Evolutionary conservation across 805 yeast genomes (phyloP), one percentile per base, ranked within the genome.

Genomic region (Cyberlindnera mrakii): DNA sequence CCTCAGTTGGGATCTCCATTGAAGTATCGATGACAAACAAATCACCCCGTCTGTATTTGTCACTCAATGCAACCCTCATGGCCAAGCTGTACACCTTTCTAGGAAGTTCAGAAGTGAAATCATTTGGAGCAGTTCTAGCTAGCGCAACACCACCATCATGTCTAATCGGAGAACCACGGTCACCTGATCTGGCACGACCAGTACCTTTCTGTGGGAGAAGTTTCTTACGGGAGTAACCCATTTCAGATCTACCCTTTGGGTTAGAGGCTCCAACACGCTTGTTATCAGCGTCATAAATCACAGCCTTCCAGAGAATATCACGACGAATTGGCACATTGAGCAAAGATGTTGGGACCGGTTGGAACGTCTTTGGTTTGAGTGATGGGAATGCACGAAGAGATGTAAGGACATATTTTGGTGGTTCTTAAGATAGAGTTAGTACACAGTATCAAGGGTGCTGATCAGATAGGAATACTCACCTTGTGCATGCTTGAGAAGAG

Each of bases 121-220:
- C 96, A 57, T 85, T 88, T 39, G 96, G 96, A 3, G 96, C 96
- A 42, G 76, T 78, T 60, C 93, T 82, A 14, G 93, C 96, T 56
- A 83, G 78, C 0, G 98, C 97, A 54, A 82, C 74, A 41, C 91
- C 89, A 62, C 96, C 96, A 58, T 85, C 87, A 57, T 78, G 80
- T 68, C 96, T 81, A 36, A 82, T 84, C 39, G 99, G 99, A 19
- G 96, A 87, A 58, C 90, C 91, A 46, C 85, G 89, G 66, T 90
- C 97, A 70, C 99, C 99, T 42, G 79, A 83, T 72, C 99, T 82
- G 42, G 99, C 99, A 48, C 77, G 75, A 67, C 99, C 99, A 14
- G 87, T 70, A 47, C 98, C 98, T 66, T 93, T 93, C 67, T 93
- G 99, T 27, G 88, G 86, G 32, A 78, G 72, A 52, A 93, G 69